Evolutionary conservation across 1,284 basidiomycete species (phyloP).

Genomic region (Stereum hirsutum): DNA sequence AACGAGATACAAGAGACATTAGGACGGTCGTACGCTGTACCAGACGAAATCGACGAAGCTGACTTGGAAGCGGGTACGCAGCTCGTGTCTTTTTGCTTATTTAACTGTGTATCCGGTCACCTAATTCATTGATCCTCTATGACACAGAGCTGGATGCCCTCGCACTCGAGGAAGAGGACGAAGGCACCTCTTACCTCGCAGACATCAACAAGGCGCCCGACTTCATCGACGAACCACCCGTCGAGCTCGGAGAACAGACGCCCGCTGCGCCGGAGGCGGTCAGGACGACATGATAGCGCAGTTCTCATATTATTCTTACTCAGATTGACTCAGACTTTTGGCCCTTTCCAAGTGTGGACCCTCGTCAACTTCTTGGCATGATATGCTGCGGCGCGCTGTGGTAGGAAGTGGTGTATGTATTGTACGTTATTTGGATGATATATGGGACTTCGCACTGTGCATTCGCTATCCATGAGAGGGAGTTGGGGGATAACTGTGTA

Average conservation of each 20-base stretch:
- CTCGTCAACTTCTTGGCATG: too few species aligned
- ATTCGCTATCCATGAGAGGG: too few species aligned
- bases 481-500: too few species aligned
- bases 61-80: constrained; percentile 89
- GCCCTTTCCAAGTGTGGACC: too few species aligned
- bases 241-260: constrained; percentile 35
- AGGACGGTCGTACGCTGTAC: constrained; percentile 90
- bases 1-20: constrained; percentile 97
- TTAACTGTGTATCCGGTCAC: constrained; percentile 5
- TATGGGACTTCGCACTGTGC: too few species aligned
- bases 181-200: constrained; percentile 77
- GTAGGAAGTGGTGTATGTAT: too few species aligned
- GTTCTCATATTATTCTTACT: background rate
- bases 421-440: too few species aligned
- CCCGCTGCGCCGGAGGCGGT: constrained; percentile 38
- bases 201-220: constrained; percentile 84
- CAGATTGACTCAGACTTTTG: too few species aligned
- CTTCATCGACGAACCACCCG: constrained; percentile 80
- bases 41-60: constrained; percentile 96
- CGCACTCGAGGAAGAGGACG: constrained; percentile 81
- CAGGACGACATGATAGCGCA: constrained; percentile 37
- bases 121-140: background rate
- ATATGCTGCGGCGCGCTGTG: too few species aligned
- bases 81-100: constrained; percentile 4
- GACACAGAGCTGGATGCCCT: constrained; percentile 80